These are phyloP conservation scores for Penicillium carneum DNA, from an alignment of 2,329 filamentous ascomycete species.

Conservation along the genomic window DNA sequence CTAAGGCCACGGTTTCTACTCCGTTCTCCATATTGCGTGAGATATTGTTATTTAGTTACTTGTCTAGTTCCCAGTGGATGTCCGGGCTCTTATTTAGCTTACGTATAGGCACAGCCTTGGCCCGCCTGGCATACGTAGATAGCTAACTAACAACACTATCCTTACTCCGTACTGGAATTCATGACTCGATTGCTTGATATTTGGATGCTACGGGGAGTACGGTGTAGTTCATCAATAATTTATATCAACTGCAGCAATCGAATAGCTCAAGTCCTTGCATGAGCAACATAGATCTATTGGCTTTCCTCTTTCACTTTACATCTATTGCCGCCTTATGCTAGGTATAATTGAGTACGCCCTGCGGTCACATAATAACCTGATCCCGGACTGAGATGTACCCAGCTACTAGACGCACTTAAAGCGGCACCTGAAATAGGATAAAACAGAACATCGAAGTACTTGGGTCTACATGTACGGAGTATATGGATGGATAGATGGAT, in stretches of 20 bases:
- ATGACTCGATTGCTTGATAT: neutral
- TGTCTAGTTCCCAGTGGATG: neutral
- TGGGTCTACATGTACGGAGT: neutral
- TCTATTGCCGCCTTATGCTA: neutral
- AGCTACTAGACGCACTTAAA: neutral
- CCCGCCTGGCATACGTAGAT: neutral
- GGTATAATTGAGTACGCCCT: neutral
- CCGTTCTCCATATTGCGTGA: neutral
- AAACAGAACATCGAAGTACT: neutral
- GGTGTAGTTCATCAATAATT: neutral
- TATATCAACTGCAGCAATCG: constrained; percentile 1
- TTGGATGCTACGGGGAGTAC: no score
- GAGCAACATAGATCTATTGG: neutral
- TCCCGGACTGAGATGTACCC: neutral
- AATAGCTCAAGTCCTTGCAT: constrained; percentile 17
- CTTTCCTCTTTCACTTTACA: neutral
- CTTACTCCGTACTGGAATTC: neutral
- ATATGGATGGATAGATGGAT: no score
- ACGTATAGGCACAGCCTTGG: neutral
- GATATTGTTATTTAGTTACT: neutral
- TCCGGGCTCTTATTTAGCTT: neutral
- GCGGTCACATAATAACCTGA: no score
- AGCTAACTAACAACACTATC: neutral
- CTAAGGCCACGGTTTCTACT: constrained; percentile 13
- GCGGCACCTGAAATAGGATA: neutral